These are phyloP conservation scores for Phallus indusiatus DNA, from an alignment of 768 basidiomycete species.

Conservation along the genomic window DNA sequence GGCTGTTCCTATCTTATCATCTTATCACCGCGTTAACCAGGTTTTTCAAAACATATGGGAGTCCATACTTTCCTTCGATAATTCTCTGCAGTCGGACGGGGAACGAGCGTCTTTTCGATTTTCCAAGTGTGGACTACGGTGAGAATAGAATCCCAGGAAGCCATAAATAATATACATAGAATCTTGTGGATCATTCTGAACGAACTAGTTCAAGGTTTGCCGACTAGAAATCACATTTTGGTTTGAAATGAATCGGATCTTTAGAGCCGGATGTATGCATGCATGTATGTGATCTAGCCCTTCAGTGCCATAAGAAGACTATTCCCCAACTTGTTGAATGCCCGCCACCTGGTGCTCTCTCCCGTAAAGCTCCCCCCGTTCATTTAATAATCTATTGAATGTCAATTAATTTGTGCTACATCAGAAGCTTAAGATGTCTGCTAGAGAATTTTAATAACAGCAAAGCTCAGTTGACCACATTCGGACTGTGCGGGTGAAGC, in stretches of 20 bases:
- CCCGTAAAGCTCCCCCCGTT: no score
- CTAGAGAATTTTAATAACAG: neutral
- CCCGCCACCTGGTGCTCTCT: no score
- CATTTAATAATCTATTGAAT: no score
- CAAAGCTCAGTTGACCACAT: neutral
- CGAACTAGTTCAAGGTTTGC: no score
- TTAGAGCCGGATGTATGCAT: neutral
- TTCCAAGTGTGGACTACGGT: neutral
- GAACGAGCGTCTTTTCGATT: neutral
- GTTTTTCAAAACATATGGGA: neutral
- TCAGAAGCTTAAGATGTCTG: neutral
- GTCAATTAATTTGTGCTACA: no score
- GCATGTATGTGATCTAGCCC: neutral
- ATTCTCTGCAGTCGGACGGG: neutral
- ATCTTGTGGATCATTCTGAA: no score
- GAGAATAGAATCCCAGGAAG: neutral
- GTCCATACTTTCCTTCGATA: neutral
- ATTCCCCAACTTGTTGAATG: no score
- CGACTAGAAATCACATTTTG: neutral
- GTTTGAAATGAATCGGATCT: neutral
- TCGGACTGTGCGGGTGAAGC: no score
- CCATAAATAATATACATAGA: no score
- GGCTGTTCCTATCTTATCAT: neutral
- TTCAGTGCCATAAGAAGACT: neutral
- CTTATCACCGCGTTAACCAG: neutral